Conservation (phyloP, 345 rosid genomes). For the Populus ilicifolia region DNA sequence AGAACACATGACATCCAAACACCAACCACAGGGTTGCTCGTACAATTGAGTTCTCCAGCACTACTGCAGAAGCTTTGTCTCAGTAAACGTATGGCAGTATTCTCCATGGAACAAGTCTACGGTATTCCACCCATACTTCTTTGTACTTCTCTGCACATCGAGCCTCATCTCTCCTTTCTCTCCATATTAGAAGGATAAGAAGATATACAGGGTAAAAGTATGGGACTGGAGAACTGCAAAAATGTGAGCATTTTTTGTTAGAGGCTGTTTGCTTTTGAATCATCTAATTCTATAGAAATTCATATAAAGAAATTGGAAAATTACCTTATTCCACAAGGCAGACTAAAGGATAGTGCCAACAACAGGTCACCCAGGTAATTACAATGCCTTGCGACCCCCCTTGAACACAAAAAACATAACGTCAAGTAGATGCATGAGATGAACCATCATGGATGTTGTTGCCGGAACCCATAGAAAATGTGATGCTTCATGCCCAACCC, state of each 20-base stretch:
- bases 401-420: constrained; percentile 20
- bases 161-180: constrained; percentile 83
- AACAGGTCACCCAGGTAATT: constrained; percentile 91
- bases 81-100: constrained; percentile 79
- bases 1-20: neutral
- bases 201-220: constrained; percentile 87
- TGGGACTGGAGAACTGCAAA: constrained; percentile 68
- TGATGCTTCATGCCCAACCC: no score
- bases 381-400: constrained; percentile 97
- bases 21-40: neutral
- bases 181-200: constrained; percentile 78
- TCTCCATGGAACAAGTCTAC: constrained; percentile 81
- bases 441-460: constrained; percentile 8
- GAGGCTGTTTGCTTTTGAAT: neutral
- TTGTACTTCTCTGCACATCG: constrained; percentile 86
- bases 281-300: neutral
- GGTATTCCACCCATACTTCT: constrained; percentile 77
- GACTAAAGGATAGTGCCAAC: constrained; percentile 88
- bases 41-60: neutral
- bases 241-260: neutral
- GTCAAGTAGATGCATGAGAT: neutral
- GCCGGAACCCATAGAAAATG: constrained; percentile 1
- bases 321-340: constrained; percentile 88
- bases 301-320: neutral
- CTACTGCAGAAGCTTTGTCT: neutral